Base-by-base conservation (phyloP, 2,329 filamentous ascomycete species). In the Colletotrichum cordylinicola region DNA sequence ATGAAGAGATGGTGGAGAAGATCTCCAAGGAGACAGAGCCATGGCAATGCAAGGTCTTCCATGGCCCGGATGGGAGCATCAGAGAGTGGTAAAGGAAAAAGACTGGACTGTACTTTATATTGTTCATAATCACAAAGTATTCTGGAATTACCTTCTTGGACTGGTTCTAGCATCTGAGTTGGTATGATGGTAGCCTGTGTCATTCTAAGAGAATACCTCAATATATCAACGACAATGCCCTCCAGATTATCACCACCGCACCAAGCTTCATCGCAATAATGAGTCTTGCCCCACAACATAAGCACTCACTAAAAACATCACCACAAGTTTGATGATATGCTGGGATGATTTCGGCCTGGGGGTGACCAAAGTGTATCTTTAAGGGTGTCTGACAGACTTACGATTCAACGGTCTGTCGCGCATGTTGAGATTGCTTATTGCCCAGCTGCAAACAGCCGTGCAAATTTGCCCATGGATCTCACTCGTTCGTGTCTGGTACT, bases 1-100 rank as follows among this genome's bases (percentile, higher is more conserved):
- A 94, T 80, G 93, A 94, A 83, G 91, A 90, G 60, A 84, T 88
- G 81, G 89, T 94, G 29, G 86, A 92, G 71, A 87, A 86, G 69
- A 85, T 92, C 61, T 62, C 88, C 5, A 82, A 84, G 76, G 85
- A 87, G 64, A 87, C 90, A 1, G 84, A 87, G 77, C 87, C 90
- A 10, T 93, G 91, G 91, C 80, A 86, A 61, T 85, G 83, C 62
- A 90, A 90, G 69, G 90, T 88, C 16, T 93, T 93, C 77, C 88
- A 88, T 78, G 91, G 91, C 0, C 88, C 88, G 0, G 91, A 91
- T 79, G 90, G 91, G 1, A 85, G 87, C 61, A 87, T 92, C 66
- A 82, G 91, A 55, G 91, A 93, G 81, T 93, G 91, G 91, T 93
- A 83, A 64, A 2, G 2, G 13, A 16, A 3, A 3, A 16, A 8